These are phyloP conservation scores for Noccaea caerulescens DNA, from an alignment of 345 rosid genomes.

Conservation along the genomic window DNA sequence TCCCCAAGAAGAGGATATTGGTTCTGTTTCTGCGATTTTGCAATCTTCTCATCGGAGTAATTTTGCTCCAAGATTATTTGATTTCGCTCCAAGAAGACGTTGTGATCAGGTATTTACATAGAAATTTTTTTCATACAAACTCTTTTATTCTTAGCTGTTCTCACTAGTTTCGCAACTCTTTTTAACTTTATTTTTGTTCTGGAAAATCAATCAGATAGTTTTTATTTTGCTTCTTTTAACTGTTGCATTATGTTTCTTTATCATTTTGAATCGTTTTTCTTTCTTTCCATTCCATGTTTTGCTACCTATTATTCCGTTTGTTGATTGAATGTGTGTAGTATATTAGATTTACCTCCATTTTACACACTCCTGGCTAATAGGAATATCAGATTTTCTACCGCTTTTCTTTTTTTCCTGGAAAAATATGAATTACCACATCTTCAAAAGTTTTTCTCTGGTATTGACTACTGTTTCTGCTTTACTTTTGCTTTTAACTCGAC, in stretches of 20 bases:
- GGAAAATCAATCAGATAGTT: background rate
- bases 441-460: slow-evolving; percentile 23
- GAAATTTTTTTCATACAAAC: background rate
- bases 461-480: slow-evolving; percentile 40
- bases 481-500: slow-evolving; percentile 43
- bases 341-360: background rate
- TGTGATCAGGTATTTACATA: slow-evolving; percentile 29
- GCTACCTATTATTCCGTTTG: background rate
- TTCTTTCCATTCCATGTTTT: slow-evolving; percentile 6
- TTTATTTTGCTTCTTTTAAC: background rate
- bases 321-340: background rate
- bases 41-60: background rate
- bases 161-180: background rate
- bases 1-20: background rate
- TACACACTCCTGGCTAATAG: background rate
- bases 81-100: slow-evolving; percentile 23
- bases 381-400: background rate
- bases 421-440: background rate
- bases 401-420: background rate
- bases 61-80: background rate
- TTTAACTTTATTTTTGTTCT: background rate
- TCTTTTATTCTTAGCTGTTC: background rate
- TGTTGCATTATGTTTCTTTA: slow-evolving; percentile 18
- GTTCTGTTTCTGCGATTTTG: background rate
- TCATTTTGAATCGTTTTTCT: slow-evolving; percentile 1